Percentiles rank a stretch among this genome's conserved stretches.
phyloP scores from a whole-genome alignment of 768 basidiomycete genomes.

The Paxillus ammoniavirescens region DNA sequence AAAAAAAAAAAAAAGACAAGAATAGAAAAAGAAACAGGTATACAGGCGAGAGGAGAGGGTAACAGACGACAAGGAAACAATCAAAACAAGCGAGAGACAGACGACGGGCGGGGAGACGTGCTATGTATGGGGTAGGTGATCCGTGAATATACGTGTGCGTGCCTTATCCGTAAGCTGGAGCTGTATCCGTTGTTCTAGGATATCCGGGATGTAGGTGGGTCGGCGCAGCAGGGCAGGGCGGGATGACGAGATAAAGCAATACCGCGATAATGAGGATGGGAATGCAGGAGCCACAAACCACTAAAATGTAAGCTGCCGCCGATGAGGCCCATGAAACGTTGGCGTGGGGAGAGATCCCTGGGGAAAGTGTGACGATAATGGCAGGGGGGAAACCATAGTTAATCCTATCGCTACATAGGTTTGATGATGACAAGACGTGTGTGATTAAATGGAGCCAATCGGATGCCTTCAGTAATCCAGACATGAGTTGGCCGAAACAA shows the following conservation, averaged over 20 bases:
- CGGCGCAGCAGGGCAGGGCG: not conserved
- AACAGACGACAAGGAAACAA: not conserved
- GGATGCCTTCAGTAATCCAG: not conserved
- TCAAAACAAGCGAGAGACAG: not conserved
- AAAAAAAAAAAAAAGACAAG: not conserved
- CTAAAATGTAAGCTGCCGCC: not conserved
- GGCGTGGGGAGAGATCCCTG: not conserved
- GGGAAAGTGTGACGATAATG: not conserved
- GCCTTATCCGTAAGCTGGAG: not conserved
- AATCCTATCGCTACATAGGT: constrained; percentile 19
- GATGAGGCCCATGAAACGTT: no score
- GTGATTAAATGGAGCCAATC: constrained; percentile 2
- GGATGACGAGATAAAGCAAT: no score
- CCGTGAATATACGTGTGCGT: not conserved
- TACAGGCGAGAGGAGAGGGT: not conserved
- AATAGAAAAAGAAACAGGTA: no score
- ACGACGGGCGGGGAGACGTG: not conserved
- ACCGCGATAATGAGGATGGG: not conserved
- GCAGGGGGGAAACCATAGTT: not conserved
- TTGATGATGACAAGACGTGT: not conserved
- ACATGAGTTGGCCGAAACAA: not conserved
- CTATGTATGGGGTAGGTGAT: not conserved
- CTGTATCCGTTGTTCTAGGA: not conserved
- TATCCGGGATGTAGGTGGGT: not conserved
- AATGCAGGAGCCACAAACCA: not conserved